These are phyloP conservation scores for Coccomyxa subellipsoidea DNA, from an alignment of 163 green algal species.

Conservation along the genomic window DNA sequence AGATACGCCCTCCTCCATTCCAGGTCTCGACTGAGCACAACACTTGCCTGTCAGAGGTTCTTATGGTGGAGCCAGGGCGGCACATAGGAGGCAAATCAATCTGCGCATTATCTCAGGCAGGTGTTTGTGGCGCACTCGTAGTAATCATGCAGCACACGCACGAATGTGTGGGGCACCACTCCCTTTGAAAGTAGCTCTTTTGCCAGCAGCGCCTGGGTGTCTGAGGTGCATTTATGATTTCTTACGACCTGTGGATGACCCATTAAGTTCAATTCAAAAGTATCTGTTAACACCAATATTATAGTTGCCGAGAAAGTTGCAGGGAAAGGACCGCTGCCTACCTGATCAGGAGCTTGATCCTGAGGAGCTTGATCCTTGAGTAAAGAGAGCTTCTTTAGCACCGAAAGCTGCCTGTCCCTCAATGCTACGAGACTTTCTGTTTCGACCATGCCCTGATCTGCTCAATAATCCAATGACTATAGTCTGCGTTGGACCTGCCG, in stretches of 20 bases:
- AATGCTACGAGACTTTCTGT: neutral
- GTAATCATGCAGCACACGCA: constrained; percentile 27
- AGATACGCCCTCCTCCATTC: constrained; percentile 49
- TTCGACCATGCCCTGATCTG: neutral
- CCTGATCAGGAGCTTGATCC: neutral
- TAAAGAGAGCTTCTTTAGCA: neutral
- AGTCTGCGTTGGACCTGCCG: too few relatives aligned
- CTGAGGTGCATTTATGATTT: too few relatives aligned
- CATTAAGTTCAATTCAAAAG: too few relatives aligned
- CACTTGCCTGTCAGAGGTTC: too few relatives aligned
- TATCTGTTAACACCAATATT: too few relatives aligned
- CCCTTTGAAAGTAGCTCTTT: constrained; percentile 32
- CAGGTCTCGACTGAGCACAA: constrained; percentile 25
- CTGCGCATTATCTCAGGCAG: too few relatives aligned
- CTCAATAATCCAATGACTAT: too few relatives aligned
- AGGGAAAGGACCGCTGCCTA: too few relatives aligned
- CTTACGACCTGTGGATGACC: too few relatives aligned
- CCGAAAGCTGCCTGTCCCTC: neutral
- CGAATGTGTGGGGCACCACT: constrained; percentile 30
- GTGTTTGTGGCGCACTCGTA: constrained; percentile 18
- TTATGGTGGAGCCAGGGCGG: too few relatives aligned
- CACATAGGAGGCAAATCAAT: too few relatives aligned
- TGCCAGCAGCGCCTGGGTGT: constrained; percentile 28
- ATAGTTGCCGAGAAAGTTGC: too few relatives aligned
- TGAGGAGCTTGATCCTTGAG: neutral